phyloP scores from a whole-genome alignment of 371 early-diverging fungal species.

The Actinomortierella wolfii region DNA sequence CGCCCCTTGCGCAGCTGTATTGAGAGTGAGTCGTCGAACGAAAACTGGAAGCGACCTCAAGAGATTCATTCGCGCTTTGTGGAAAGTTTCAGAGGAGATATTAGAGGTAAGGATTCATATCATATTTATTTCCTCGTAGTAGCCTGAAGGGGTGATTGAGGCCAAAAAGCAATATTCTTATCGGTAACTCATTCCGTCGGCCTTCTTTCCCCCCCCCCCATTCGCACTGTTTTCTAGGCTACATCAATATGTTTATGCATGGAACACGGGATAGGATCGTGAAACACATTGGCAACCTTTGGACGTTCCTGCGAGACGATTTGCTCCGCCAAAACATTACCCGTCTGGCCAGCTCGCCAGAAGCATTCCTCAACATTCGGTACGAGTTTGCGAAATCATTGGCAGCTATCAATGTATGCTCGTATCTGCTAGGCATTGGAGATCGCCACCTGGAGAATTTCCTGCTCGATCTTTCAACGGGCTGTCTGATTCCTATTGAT shows the following conservation, averaged over 20 bases:
- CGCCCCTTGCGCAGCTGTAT: conserved; percentile 64
- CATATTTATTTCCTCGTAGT: too few relatives aligned
- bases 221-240: conserved; percentile 39
- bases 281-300: conserved; percentile 47
- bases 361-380: conserved; percentile 75
- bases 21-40: conserved; percentile 45
- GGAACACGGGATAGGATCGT: conserved; percentile 53
- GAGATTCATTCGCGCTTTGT: conserved; percentile 48
- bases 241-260: conserved; percentile 54
- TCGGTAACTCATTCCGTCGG: not conserved
- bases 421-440: conserved; percentile 97
- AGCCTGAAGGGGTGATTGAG: too few relatives aligned
- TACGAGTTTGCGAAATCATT: conserved; percentile 83
- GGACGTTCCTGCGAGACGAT: conserved; percentile 47
- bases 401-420: conserved; percentile 92
- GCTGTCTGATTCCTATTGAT: conserved; percentile 97
- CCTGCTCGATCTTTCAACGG: conserved; percentile 81
- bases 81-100: conserved; percentile 49
- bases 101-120: conserved; percentile 51
- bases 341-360: conserved; percentile 54
- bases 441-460: conserved; percentile 99
- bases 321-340: conserved; percentile 61
- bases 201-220: not conserved
- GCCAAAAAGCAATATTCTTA: too few relatives aligned
- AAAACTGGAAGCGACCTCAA: conserved; percentile 24